Percentiles rank a stretch among this genome's conserved stretches.
Evolutionary conservation across 2,329 filamentous ascomycete genomes (phyloP).

Genomic region (Aureobasidium subglaciale): DNA sequence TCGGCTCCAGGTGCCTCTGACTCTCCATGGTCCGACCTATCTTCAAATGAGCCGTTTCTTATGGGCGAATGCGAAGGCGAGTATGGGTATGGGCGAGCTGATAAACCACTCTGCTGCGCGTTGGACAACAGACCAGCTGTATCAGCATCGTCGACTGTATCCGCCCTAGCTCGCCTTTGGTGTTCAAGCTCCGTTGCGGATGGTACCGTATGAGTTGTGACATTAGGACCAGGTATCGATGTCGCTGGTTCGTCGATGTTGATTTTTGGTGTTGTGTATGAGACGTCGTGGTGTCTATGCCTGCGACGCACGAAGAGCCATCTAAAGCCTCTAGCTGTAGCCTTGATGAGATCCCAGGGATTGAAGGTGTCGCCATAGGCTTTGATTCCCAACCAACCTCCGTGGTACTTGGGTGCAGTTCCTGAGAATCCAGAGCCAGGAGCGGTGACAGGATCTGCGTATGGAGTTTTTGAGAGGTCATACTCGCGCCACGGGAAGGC

Average conservation of each 20-base stretch:
- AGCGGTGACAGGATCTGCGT: conserved; percentile 24
- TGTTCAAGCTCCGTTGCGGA: conserved; percentile 11
- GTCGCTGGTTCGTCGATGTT: not conserved
- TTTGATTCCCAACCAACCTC: conserved; percentile 56
- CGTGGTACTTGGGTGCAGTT: conserved; percentile 42
- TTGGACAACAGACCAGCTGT: conserved; percentile 11
- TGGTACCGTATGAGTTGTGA: conserved; percentile 2
- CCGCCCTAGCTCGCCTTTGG: conserved; percentile 7
- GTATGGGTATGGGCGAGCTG: not conserved
- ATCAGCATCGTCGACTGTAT: conserved; percentile 11
- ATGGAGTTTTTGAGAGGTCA: conserved; percentile 27
- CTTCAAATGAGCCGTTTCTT: not conserved
- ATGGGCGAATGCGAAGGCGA: conserved; percentile 8
- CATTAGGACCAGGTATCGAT: conserved; percentile 7
- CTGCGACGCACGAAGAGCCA: conserved; percentile 75
- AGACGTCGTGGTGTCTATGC: conserved; percentile 41
- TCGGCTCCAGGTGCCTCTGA: not conserved
- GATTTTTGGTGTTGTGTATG: conserved; percentile 26
- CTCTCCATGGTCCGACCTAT: not conserved
- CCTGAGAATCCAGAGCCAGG: conserved; percentile 21
- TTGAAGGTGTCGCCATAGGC: conserved; percentile 69
- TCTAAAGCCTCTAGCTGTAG: conserved; percentile 65
- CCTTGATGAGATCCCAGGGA: conserved; percentile 75
- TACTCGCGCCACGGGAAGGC: conserved; percentile 76
- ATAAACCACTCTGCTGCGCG: not conserved